Evolutionary conservation across 352 stramenopile genomes (phyloP), one percentile per base, ranked within the genome.

Genomic region (Phytophthora meadii): DNA sequence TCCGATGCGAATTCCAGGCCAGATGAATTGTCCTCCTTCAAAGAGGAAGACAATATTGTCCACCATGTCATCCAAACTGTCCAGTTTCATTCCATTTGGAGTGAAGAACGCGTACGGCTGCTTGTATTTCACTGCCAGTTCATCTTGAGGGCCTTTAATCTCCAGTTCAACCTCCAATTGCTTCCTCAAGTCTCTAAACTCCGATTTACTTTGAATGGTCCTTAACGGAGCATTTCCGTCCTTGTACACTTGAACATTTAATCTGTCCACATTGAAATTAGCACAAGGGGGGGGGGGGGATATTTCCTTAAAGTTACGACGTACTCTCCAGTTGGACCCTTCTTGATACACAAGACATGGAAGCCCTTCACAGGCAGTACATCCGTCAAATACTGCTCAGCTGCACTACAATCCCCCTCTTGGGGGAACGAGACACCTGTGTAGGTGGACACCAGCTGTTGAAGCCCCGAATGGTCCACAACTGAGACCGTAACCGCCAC

Each of bases 21-120:
- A 93, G 51, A 92, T 83, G 54, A 93, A 91, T 47, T 92, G 80
- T 0, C 82, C 85, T 54, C 85, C 82, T 74, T 93, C 81, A 54
- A 93, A 90, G n/a, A 93, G 63, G 42, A 87, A 93, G 30, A 90
- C 81, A 22, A 91, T 28, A 8, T 37, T 53, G 48, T 87, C 67
- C 11, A 60, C 52, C 44, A 93, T 54, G 8, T 78, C 68, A n/a
- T 72, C 75, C n/a, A 75, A 41, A 5, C 49, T 47, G 19, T 80
- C 72, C 9, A 92, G 42, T 12, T 65, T 81, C 50, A 72, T 56
- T 44, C 85, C 85, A 0, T 87, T 54, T 0, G 81, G 70, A 11
- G 76, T 82, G 67, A 92, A 92, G 62, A 89, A 87, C 5, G 76
- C 82, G 48, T 80, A 86, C 28, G 77, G 79, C 59, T 93, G 82